Evolutionary conservation across 176 grass and related monocot genomes (phyloP).

Genomic region (Oryza brachyantha): DNA sequence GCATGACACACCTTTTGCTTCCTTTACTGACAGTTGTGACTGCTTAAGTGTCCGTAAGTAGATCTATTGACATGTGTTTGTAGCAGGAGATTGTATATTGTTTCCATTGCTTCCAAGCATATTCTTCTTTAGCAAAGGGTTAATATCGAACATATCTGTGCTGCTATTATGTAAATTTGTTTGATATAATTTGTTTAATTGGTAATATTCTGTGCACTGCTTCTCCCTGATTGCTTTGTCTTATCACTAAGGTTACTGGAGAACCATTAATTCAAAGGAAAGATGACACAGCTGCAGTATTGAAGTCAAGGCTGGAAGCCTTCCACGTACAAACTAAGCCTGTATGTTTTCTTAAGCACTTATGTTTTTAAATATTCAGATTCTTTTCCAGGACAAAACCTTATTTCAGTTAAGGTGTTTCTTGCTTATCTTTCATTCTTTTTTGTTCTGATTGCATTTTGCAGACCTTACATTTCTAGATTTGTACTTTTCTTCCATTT

Average conservation of each 20-base stretch:
- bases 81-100: constrained; percentile 5
- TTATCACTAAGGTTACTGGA: constrained; percentile 71
- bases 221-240: not conserved
- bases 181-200: not conserved
- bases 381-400: not conserved
- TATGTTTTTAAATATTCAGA: not conserved
- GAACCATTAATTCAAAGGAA: constrained; percentile 94
- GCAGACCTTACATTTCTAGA: not conserved
- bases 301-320: constrained; percentile 95
- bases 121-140: not conserved
- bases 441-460: not conserved
- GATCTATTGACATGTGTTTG: not conserved
- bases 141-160: not conserved
- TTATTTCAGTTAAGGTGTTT: not conserved
- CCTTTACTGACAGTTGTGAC: not conserved
- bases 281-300: constrained; percentile 92
- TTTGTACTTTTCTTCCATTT: not conserved
- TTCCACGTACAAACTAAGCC: constrained; percentile 96
- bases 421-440: not conserved
- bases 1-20: not conserved
- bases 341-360: constrained; percentile 47
- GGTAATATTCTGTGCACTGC: not conserved
- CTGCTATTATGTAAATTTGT: not conserved
- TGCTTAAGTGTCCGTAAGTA: not conserved
- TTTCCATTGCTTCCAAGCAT: not conserved